phyloP scores from a whole-genome alignment of 129 eudicot genomes.

The Scalesia atractyloides region DNA sequence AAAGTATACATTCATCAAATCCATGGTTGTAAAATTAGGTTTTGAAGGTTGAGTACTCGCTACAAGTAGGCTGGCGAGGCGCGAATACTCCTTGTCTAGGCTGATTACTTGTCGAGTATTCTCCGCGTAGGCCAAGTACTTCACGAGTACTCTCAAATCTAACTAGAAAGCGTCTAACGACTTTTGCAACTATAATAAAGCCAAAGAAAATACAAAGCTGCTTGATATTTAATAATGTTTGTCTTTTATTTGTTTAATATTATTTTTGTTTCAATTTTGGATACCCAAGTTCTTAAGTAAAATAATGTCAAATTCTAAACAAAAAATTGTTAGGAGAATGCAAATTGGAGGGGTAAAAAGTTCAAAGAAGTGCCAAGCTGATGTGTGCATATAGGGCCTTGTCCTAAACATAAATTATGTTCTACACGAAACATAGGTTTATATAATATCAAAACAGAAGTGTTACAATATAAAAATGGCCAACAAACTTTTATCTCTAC shows the following conservation, averaged over 20 bases:
- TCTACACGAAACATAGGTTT: neutral
- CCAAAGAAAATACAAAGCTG: too few relatives aligned
- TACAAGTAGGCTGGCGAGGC: too few relatives aligned
- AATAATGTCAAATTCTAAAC: neutral
- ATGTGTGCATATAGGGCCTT: neutral
- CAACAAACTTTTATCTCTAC: neutral
- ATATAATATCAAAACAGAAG: neutral
- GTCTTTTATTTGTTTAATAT: neutral
- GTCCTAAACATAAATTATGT: neutral
- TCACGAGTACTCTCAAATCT: too few relatives aligned
- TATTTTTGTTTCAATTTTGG: neutral
- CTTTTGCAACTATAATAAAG: too few relatives aligned
- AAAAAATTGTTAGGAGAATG: neutral
- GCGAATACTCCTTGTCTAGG: too few relatives aligned
- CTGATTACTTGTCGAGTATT: too few relatives aligned
- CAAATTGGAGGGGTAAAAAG: neutral
- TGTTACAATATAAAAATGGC: neutral
- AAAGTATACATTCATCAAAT: too few relatives aligned
- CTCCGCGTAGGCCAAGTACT: too few relatives aligned
- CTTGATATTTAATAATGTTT: neutral
- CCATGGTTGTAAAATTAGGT: too few relatives aligned
- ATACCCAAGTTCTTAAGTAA: neutral
- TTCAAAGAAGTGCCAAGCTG: neutral
- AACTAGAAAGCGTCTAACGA: neutral
- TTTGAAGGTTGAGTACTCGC: too few relatives aligned